These are phyloP conservation scores for Pleoardoris graminearum DNA, from an alignment of 2,329 filamentous ascomycete species.

Conservation along the genomic window DNA sequence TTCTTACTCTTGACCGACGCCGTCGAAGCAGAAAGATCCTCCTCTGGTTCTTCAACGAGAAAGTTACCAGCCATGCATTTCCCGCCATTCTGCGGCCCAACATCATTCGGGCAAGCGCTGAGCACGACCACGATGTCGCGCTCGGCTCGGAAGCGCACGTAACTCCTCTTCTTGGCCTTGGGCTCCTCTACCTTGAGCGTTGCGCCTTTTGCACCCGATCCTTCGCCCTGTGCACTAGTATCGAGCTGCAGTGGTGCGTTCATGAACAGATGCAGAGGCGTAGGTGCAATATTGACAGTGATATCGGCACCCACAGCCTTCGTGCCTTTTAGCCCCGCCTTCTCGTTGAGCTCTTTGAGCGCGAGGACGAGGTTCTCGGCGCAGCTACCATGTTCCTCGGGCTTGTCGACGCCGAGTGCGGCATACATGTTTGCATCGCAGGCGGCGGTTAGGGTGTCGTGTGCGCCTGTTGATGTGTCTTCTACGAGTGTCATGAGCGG, in stretches of 20 bases:
- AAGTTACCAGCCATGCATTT: constrained; percentile 46
- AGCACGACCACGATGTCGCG: constrained; percentile 44
- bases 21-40: constrained; percentile 26
- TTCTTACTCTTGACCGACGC: constrained; percentile 21
- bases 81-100: constrained; percentile 42
- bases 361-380: constrained; percentile 55
- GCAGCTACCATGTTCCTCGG: constrained; percentile 52
- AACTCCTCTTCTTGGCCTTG: constrained; percentile 40
- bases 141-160: constrained; percentile 41
- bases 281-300: constrained; percentile 53
- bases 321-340: constrained; percentile 51
- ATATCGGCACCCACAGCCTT: constrained; percentile 53
- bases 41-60: constrained; percentile 40
- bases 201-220: constrained; percentile 35
- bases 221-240: constrained; percentile 13
- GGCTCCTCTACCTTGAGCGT: constrained; percentile 37
- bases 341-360: constrained; percentile 53
- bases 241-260: constrained; percentile 33
- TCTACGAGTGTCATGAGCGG: constrained; percentile 53
- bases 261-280: constrained; percentile 52
- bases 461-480: constrained; percentile 49
- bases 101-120: constrained; percentile 46
- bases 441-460: constrained; percentile 54
- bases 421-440: constrained; percentile 52
- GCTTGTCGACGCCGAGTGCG: constrained; percentile 48